Percentiles rank a stretch among this genome's conserved stretches.
These are phyloP conservation scores for Fusarium sp. DNA, from an alignment of 2,329 filamentous ascomycete genomes.

Conservation along the genomic window DNA sequence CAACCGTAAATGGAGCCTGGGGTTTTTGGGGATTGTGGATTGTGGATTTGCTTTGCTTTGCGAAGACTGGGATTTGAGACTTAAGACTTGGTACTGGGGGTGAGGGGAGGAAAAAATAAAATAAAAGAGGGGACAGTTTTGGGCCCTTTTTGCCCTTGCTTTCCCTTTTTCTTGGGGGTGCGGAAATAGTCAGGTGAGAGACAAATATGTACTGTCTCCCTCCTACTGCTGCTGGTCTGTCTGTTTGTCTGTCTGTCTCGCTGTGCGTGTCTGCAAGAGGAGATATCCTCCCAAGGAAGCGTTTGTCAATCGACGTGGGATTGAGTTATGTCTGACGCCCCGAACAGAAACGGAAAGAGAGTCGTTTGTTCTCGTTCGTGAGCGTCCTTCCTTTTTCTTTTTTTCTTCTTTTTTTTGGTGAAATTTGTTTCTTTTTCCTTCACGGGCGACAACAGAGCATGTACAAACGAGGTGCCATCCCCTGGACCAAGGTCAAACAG, in stretches of 20 bases:
- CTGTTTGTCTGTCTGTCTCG: constrained; percentile 1
- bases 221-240: constrained; percentile 3
- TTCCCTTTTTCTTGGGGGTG: constrained; percentile 26
- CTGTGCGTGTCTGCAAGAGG: constrained; percentile 16
- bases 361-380: neutral
- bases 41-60: constrained; percentile 29
- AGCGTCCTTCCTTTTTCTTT: neutral
- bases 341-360: neutral
- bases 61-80: constrained; percentile 32
- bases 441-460: neutral
- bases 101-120: constrained; percentile 23
- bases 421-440: neutral
- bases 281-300: constrained; percentile 8
- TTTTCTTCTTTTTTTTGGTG: neutral
- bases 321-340: neutral
- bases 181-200: constrained; percentile 39
- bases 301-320: neutral
- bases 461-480: neutral
- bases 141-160: constrained; percentile 21
- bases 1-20: constrained; percentile 38
- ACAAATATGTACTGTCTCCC: constrained; percentile 21
- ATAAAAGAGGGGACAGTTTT: constrained; percentile 34
- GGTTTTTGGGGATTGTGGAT: constrained; percentile 37
- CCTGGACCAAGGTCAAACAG: neutral
- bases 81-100: constrained; percentile 28